Evolutionary conservation across 306 rosid genomes (phyloP), one percentile per base, ranked within the genome.

Genomic region (Trifolium dubium): DNA sequence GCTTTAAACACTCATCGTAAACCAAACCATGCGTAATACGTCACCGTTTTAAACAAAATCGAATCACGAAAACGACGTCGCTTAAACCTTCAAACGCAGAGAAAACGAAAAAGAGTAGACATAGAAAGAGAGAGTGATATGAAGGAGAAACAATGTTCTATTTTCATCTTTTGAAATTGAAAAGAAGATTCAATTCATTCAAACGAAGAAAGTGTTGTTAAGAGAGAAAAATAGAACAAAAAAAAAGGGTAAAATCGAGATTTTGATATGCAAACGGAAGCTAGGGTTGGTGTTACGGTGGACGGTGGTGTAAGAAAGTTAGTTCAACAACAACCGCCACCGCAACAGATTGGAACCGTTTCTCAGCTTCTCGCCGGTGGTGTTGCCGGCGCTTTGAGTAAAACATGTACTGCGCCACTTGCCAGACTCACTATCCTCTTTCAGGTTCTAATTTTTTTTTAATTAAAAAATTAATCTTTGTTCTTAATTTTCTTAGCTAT

Each of bases 331-430:
- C 64, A 83, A 64, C 93, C 84, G 46, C 96, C 86, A 54, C 89
- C 86, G 44, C 87, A 83, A 74, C 98, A 87, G 88, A 82, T 87
- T 67, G 93, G 88, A 44, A 80, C 96, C n/a, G 14, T 88, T 30
- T 89, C 98, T 49, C 99, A 95, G 83, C 93, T 92, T 71, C 85
- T 92, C 15, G 96, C 99, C 51, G 98, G 98, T 19, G 99, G 99
- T 2, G 93, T 95, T 49, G 99, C 99, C 10, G 99, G 99, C 4
- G 97, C 98, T 37, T 80, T 95, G 7, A 83, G 90, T 76, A 95
- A 95, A 82, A 92, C 99, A n/a, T 95, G 98, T 64, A 95, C 99
- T 41, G 99, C 99, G 23, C 99, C 99, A 49, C 96, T 95, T 51
- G 99, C 98, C 13, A 88, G 99, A 15, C 90, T 95, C 23, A 95